Base-by-base conservation (phyloP, 2,329 filamentous ascomycete genomes). In the Alternaria brassicae region DNA sequence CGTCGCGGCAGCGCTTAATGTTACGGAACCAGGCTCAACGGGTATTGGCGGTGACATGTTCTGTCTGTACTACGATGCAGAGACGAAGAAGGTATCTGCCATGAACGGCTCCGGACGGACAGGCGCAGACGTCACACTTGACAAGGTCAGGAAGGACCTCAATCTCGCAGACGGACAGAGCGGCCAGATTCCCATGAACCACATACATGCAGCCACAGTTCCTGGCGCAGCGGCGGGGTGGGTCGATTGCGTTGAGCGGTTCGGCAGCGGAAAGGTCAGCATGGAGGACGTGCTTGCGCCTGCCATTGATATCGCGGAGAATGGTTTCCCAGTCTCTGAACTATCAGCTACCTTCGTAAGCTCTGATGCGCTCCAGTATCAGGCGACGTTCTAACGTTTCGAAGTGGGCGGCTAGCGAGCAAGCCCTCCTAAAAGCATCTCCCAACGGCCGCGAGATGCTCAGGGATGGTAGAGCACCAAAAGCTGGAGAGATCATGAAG, bases 1-100 rank as follows among this genome's bases (percentile, higher is more conserved):
- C 41, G 92, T 96, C 61, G 94, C 95, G 42, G 95, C 95, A 30
- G 93, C 89, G 5, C 83, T 99, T 56, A 98, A 97, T 79, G 86
- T 98, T 74, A 97, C 94, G 0, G 95, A 99, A 75, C 95, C 95
- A 7, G 88, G 89, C 59, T 95, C 91, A 6, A 98, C 95, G 0
- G 95, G 95, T 39, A 97, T 99, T 60, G 95, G 95, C 57, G 95
- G 95, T 63, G 95, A 99, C 80, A 93, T 97, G 88, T 99, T 98
- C 81, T 93, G 93, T 77, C 86, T 98, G 34, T 97, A 88, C 83
- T 98, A 94, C 81, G 87, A 96, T 74, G 92, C 92, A 40, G 86
- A 89, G 68, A 91, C 89, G 0, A 90, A 91, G 73, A 90, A 91
- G 63, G 89, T 98, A 8, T 89, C 88, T 54, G 91, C 93, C 9